phyloP scores from a whole-genome alignment of 2,329 filamentous ascomycete genomes.

The Paecilomyces fulvus region DNA sequence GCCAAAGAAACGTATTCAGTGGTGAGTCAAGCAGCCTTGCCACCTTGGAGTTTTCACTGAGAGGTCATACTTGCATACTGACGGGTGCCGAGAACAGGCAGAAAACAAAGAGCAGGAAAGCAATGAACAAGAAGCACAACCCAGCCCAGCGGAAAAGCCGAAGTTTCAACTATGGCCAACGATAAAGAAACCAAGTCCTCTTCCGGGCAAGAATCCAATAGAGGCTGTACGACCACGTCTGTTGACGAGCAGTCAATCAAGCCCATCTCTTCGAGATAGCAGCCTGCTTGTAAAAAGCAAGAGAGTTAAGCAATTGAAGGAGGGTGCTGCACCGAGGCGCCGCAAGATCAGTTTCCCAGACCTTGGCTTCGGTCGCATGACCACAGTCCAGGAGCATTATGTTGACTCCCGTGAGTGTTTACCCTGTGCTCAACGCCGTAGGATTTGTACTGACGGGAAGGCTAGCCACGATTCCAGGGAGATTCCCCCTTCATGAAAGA shows the following conservation, averaged over 20 bases:
- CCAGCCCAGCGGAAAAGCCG: slow-evolving; percentile 9
- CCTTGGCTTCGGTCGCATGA: slow-evolving; percentile 8
- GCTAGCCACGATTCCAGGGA: slow-evolving; percentile 21
- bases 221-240: not conserved
- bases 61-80: not conserved
- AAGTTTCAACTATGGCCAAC: slow-evolving; percentile 16
- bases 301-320: slow-evolving; percentile 8
- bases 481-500: slow-evolving; percentile 16
- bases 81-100: not conserved
- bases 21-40: slow-evolving; percentile 8
- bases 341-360: slow-evolving; percentile 14
- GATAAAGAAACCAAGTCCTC: slow-evolving; percentile 10
- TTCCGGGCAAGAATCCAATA: not conserved
- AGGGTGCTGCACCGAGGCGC: slow-evolving; percentile 6
- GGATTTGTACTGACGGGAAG: not conserved
- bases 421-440: not conserved
- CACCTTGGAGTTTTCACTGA: not conserved
- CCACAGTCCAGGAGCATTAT: slow-evolving; percentile 10
- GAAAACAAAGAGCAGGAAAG: not conserved
- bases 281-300: not conserved
- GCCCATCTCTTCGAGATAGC: slow-evolving; percentile 1
- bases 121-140: slow-evolving; percentile 1
- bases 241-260: slow-evolving; percentile 4
- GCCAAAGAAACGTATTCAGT: slow-evolving; percentile 13
- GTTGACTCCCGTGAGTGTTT: slow-evolving; percentile 20